Evolutionary conservation across 805 yeast genomes (phyloP), one percentile per base, ranked within the genome.

Genomic region (Metschnikowia chrysomelidarum): DNA sequence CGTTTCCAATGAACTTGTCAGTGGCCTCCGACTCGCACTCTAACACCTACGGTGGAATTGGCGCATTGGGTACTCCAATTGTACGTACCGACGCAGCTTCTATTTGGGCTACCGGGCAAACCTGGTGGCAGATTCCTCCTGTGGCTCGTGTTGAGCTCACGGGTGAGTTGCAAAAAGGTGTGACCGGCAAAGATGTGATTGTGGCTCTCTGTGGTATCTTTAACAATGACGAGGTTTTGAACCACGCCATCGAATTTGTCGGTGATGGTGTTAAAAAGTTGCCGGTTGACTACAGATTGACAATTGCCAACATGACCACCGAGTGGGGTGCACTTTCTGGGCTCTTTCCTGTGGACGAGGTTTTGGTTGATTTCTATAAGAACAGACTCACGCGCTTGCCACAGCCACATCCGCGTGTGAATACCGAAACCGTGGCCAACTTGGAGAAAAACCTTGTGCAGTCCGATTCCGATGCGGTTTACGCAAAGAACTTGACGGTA

Each of bases 91-190:
- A 93, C 63, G 98, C 98, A 15, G 99, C 99, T 4, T 79, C 97
- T 7, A 91, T 93, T 47, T 93, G 99, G 99, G 98, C 99, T 9
- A 93, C 99, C 0, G 98, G 98, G 25, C 95, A 88, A 66, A 93
- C 98, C 3, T 93, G 99, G 99, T 93, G 98, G 98, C 98, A 94
- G 75, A 87, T 93, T 36, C 99, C 99, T 3, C 98, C 98, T 0
- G 98, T 93, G 16, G 98, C 98, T 22, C 78, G 80, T 53, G 98
- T 93, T 7, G 94, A 87, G 59, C 73, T 93, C 37, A 69, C 74
- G 46, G 96, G 96, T 27, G 62, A 75, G 48, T 73, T 93, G 40
- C 96, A 94, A 9, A 64, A 73, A 32, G 96, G 96, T 12, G 88
- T 87, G 12, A 80, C 95, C 3, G 99, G 99, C 44, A 93, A 93